Conservation (phyloP, 169 alveolate species). For the Eimeria sp. region DNA sequence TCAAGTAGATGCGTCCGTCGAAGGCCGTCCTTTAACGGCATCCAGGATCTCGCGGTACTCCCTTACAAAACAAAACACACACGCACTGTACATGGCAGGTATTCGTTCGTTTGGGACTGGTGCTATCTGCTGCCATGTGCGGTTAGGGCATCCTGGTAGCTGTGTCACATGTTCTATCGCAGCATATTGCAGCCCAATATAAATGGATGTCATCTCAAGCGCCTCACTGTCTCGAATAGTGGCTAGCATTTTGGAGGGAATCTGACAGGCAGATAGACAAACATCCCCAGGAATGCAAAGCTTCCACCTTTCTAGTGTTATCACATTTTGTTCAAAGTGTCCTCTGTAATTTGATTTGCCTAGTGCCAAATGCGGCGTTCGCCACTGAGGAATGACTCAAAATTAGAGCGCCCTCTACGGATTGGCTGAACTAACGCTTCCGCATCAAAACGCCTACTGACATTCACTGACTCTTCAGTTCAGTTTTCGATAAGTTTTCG, state of each 20-base stretch:
- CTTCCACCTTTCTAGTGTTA: background rate
- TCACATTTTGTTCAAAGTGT: background rate
- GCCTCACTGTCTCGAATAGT: constrained; percentile 62
- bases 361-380: background rate
- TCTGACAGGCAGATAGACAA: background rate
- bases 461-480: background rate
- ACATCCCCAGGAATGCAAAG: background rate
- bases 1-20: background rate
- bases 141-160: background rate
- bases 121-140: background rate
- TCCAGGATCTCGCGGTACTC: constrained; percentile 69
- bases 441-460: too few species aligned
- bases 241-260: constrained; percentile 38
- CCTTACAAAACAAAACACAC: constrained; percentile 28
- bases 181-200: background rate
- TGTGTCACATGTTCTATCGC: background rate
- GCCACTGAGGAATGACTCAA: too few species aligned
- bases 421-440: background rate
- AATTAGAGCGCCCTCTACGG: background rate
- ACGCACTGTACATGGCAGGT: background rate
- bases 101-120: background rate
- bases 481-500: background rate
- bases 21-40: background rate
- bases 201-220: background rate
- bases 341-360: background rate